These are phyloP conservation scores for Papiliotrema fonsecae DNA, from an alignment of 1,284 basidiomycete genomes.

Conservation along the genomic window DNA sequence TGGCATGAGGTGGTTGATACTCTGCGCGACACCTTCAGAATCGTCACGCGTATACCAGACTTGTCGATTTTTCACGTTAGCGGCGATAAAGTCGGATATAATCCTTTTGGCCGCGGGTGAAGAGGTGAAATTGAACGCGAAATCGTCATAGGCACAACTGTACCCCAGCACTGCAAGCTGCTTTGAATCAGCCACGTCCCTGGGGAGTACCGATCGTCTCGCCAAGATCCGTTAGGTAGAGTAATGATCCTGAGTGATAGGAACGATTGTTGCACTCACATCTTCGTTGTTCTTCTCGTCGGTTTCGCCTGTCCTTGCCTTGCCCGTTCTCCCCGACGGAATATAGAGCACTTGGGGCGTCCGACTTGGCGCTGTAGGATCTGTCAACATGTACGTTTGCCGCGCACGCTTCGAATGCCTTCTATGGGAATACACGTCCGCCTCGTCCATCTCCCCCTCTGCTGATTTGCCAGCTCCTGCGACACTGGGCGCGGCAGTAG, in stretches of 20 bases:
- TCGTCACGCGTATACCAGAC: conserved; percentile 42
- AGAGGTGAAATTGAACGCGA: conserved; percentile 34
- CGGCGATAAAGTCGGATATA: conserved; percentile 40
- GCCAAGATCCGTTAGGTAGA: not conserved
- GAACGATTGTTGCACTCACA: conserved; percentile 9
- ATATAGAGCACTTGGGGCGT: conserved; percentile 37
- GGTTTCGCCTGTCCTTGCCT: not conserved
- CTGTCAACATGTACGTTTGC: conserved; percentile 22
- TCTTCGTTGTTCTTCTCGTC: not conserved
- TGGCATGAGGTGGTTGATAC: conserved; percentile 36
- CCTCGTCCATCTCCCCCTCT: conserved; percentile 1
- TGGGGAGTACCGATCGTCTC: not conserved
- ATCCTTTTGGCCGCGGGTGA: conserved; percentile 31
- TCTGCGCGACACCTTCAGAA: conserved; percentile 29
- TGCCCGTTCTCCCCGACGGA: conserved; percentile 10
- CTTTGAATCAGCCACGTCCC: not conserved
- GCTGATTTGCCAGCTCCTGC: not conserved
- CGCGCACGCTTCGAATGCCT: conserved; percentile 13
- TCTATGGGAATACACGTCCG: not conserved
- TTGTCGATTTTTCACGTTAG: conserved; percentile 33
- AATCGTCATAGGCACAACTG: conserved; percentile 26
- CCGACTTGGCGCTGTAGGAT: conserved; percentile 24
- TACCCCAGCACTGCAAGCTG: conserved; percentile 34
- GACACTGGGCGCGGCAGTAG: not conserved
- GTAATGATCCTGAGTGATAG: no score